Evolutionary conservation across 352 stramenopile genomes (phyloP), one percentile per base, ranked within the genome.

Genomic region (Globisporangium heterothallicum): DNA sequence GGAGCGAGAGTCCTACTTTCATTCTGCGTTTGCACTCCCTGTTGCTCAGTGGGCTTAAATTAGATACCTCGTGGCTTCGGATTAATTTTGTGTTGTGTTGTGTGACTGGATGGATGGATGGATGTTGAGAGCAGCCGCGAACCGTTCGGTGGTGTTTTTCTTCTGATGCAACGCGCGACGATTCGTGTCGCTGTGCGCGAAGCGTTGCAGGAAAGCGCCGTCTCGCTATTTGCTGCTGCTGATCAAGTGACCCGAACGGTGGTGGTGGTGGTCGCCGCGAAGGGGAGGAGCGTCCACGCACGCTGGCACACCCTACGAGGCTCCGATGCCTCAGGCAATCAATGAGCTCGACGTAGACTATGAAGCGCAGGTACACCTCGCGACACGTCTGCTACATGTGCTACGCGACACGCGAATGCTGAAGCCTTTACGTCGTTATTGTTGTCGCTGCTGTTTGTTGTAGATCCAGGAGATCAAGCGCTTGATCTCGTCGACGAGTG

Each of bases 391-490:
- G 8, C 19, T 8, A n/a, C n/a, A 34, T 22, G 38, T 40, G 21
- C 19, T n/a, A 18, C 4, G 24, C 10, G 3, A 22, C 27, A 21
- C 8, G 18, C 1, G 7, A 19, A 19, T n/a, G 6, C 13, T 45
- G 14, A 16, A 10, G 34, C 24, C n/a, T 21, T 42, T 16, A 49
- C 19, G 3, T 42, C 24, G 8, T 10, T 49, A 13, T 48, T n/a
- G n/a, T n/a, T n/a, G n/a, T n/a, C n/a, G n/a, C n/a, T n/a, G n/a
- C n/a, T n/a, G n/a, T n/a, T n/a, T n/a, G n/a, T n/a, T n/a, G n/a
- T 49, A 88, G 81, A 86, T 88, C 51, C 66, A 86, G 44, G 78
- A 92, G 73, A 87, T 90, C 44, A 78, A 72, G 46, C 76, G 78
- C 12, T 59, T 92, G 19, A 80, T 92, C 57, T 87, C 78, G 26